Conservation (phyloP, 345 rosid genomes). For the Populus davidiana region DNA sequence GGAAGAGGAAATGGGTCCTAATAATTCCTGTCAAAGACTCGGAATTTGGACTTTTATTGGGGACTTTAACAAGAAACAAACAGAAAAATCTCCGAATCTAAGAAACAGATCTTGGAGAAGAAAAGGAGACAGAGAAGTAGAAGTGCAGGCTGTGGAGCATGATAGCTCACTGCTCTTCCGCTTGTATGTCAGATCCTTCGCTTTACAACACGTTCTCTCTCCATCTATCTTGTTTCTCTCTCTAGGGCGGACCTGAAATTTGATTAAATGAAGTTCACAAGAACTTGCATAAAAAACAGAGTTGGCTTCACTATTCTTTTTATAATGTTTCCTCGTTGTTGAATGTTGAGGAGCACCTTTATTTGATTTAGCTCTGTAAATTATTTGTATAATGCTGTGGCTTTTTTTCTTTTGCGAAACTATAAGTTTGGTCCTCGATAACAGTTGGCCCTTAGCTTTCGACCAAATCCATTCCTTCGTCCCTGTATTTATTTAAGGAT, state of each 20-base stretch:
- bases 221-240: slow-evolving; percentile 12
- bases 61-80: slow-evolving; percentile 21
- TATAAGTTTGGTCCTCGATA: slow-evolving; percentile 5
- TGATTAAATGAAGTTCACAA: slow-evolving; percentile 30
- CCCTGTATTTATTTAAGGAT: neutral
- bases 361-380: neutral
- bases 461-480: neutral
- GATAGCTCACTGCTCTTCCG: slow-evolving; percentile 17
- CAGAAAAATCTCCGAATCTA: slow-evolving; percentile 2
- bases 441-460: slow-evolving; percentile 14
- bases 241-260: slow-evolving; percentile 20
- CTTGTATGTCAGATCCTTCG: slow-evolving; percentile 22
- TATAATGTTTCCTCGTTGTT: neutral
- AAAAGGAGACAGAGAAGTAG: neutral
- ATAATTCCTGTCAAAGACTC: neutral
- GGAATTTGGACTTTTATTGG: neutral
- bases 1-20: no score
- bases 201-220: slow-evolving; percentile 25
- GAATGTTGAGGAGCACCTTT: neutral
- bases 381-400: neutral
- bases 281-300: neutral
- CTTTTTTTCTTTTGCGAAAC: neutral
- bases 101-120: neutral
- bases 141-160: neutral
- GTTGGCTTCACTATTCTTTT: neutral